Conservation (phyloP, 345 rosid genomes). For the Euphorbia lathyris region DNA sequence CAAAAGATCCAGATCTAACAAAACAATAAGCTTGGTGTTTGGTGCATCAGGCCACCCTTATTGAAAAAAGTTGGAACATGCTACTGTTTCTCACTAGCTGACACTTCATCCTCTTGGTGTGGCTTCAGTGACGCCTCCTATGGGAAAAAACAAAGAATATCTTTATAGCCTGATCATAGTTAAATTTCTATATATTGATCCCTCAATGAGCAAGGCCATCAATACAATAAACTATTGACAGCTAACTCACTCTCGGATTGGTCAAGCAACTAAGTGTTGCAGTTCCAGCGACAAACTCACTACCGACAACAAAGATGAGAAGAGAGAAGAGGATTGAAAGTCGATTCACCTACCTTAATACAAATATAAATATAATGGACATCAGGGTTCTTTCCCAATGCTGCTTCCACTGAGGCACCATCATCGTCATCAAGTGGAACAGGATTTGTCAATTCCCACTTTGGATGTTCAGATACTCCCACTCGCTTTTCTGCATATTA, state of each 20-base stretch:
- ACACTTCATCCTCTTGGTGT: conserved; percentile 19
- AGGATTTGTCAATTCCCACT: conserved; percentile 57
- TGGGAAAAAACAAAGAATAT: neutral
- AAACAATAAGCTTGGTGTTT: neutral
- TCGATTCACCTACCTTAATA: conserved; percentile 43
- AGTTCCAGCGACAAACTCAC: no score
- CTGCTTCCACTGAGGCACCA: conserved; percentile 52
- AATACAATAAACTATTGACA: neutral
- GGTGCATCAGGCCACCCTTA: neutral
- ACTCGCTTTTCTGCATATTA: conserved; percentile 54
- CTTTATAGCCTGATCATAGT: conserved; percentile 12
- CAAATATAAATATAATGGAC: conserved; percentile 74
- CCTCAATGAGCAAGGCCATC: neutral
- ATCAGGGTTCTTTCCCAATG: conserved; percentile 62
- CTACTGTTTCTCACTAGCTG: conserved; percentile 7
- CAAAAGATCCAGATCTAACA: neutral
- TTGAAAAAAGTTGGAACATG: conserved; percentile 8
- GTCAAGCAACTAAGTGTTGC: neutral
- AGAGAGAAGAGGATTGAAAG: neutral
- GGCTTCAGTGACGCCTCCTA: conserved; percentile 31
- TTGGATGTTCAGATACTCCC: conserved; percentile 37
- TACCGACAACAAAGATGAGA: no score
- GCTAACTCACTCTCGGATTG: neutral
- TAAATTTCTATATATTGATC: neutral
- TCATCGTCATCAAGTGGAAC: conserved; percentile 57